Percentiles rank a stretch among this genome's conserved stretches.
Conservation (phyloP, 768 basidiomycete genomes). For the Phylloporus rhodoxanthus region DNA sequence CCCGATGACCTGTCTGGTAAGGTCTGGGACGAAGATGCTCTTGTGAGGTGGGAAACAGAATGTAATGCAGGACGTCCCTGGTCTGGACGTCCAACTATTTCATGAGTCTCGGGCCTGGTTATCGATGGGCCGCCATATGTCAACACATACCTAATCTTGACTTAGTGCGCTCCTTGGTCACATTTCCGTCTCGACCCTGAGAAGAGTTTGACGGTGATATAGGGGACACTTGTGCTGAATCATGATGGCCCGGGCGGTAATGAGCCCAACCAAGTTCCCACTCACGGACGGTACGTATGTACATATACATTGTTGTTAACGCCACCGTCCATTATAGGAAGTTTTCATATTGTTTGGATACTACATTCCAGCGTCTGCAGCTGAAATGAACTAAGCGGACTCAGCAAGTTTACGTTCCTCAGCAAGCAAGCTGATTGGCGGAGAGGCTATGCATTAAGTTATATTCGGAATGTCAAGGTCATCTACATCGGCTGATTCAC, state of each 20-base stretch:
- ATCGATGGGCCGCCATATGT: not conserved
- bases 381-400: too few relatives aligned
- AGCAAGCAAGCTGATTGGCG: too few relatives aligned
- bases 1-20: slow-evolving; percentile 42
- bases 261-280: not conserved
- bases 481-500: too few relatives aligned
- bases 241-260: not conserved
- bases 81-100: slow-evolving; percentile 35
- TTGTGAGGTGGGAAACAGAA: slow-evolving; percentile 51
- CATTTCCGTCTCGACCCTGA: not conserved
- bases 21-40: slow-evolving; percentile 54
- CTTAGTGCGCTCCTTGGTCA: not conserved
- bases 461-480: too few relatives aligned
- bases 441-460: too few relatives aligned
- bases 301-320: too few relatives aligned
- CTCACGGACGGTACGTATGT: not conserved
- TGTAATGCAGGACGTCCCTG: slow-evolving; percentile 44
- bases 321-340: not conserved
- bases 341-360: not conserved
- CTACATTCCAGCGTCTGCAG: too few relatives aligned
- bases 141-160: not conserved
- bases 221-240: not conserved
- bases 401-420: too few relatives aligned
- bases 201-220: not conserved
- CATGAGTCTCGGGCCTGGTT: not conserved